A percentile compares a stretch with the other conserved stretches of the same genome.
phyloP scores from a whole-genome alignment of 148 eudicot genomes.

The Euryodendron excelsum region DNA sequence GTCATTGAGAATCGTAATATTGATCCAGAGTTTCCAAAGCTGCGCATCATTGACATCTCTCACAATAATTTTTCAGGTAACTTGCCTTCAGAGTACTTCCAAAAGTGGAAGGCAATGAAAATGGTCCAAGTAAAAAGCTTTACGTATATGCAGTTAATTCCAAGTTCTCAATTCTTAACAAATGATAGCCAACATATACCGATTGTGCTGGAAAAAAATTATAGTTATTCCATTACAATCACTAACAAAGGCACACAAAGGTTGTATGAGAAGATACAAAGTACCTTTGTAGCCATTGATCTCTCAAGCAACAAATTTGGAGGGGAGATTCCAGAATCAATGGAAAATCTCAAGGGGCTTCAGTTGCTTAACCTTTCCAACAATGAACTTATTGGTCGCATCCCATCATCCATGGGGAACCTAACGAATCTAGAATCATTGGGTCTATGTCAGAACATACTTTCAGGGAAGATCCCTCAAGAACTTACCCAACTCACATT shows the following conservation, averaged over 20 bases:
- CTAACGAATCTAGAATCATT: conserved; percentile 29
- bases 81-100: conserved; percentile 24
- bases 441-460: conserved; percentile 32
- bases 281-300: conserved; percentile 22
- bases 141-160: too few species aligned
- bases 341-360: conserved; percentile 28
- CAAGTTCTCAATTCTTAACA: too few species aligned
- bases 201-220: neutral
- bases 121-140: too few species aligned
- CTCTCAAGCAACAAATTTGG: conserved; percentile 30
- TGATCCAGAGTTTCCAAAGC: conserved; percentile 10
- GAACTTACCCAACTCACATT: conserved; percentile 18
- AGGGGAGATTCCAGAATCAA: conserved; percentile 19
- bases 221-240: conserved; percentile 22
- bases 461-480: conserved; percentile 35
- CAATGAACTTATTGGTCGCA: conserved; percentile 25
- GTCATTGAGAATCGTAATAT: neutral
- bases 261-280: conserved; percentile 14
- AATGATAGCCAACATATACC: too few species aligned
- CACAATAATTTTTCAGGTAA: conserved; percentile 33
- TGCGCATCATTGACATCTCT: conserved; percentile 45
- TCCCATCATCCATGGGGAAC: conserved; percentile 29
- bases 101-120: conserved; percentile 30
- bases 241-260: conserved; percentile 29
- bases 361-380: conserved; percentile 35